Conservation (phyloP, 768 basidiomycete species). For the Tulasnella sp. region DNA sequence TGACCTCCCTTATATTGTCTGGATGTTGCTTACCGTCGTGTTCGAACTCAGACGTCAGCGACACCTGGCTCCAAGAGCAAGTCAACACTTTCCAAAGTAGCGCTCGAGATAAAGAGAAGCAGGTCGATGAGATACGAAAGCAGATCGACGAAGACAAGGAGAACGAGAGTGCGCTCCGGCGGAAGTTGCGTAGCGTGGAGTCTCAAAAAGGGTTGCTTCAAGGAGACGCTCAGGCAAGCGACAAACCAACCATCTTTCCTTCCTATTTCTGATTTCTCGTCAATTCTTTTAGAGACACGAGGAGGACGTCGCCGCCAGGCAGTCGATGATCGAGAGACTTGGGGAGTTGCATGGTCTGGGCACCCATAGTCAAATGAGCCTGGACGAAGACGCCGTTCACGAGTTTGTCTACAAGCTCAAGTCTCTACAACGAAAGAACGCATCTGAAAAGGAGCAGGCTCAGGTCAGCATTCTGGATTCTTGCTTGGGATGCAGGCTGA, state of each 20-base stretch:
- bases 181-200: slow-evolving; percentile 36
- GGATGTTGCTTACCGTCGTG: background rate
- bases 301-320: slow-evolving; percentile 63
- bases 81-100: slow-evolving; percentile 38
- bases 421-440: slow-evolving; percentile 61
- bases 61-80: slow-evolving; percentile 57
- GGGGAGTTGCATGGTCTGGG: slow-evolving; percentile 65
- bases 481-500: background rate
- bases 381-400: slow-evolving; percentile 65
- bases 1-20: background rate
- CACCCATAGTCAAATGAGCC: slow-evolving; percentile 65
- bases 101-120: slow-evolving; percentile 36
- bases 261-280: background rate
- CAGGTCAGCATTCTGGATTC: slow-evolving; percentile 48
- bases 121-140: slow-evolving; percentile 11
- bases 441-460: slow-evolving; percentile 59
- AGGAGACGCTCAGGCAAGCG: slow-evolving; percentile 66
- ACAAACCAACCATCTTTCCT: background rate
- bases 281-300: slow-evolving; percentile 59
- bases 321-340: slow-evolving; percentile 67
- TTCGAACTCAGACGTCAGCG: slow-evolving; percentile 49
- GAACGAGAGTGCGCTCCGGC: slow-evolving; percentile 33
- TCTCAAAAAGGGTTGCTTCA: slow-evolving; percentile 53
- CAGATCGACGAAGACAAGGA: slow-evolving; percentile 33
- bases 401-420: slow-evolving; percentile 68